Conservation (phyloP, 2,329 filamentous ascomycete species). For the Pseudocercospora fijiensis region DNA sequence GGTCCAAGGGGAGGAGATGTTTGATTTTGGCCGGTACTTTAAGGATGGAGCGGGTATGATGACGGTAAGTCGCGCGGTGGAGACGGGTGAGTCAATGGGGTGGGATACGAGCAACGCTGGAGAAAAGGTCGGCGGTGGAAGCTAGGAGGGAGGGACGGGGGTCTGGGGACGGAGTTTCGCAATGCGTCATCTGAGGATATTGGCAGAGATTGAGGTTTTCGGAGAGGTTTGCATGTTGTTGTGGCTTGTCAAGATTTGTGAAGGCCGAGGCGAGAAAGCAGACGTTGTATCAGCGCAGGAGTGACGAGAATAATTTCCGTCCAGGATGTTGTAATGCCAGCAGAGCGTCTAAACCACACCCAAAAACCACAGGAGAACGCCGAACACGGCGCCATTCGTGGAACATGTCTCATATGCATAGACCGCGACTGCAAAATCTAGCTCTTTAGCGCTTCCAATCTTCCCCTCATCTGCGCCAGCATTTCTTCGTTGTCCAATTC, state of each 20-base stretch:
- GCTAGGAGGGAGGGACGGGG: background rate
- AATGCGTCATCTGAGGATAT: background rate
- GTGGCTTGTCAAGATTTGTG: background rate
- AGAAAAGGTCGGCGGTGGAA: background rate
- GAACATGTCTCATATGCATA: background rate
- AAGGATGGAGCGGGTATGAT: background rate
- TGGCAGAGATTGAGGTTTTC: background rate
- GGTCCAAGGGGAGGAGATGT: background rate
- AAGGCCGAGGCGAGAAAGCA: background rate
- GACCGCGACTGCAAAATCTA: constrained; percentile 40
- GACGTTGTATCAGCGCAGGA: background rate
- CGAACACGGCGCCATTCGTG: background rate
- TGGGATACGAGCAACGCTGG: background rate
- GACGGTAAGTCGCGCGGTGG: no score
- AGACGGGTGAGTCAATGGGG: background rate
- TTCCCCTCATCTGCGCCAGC: constrained; percentile 89
- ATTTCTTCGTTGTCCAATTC: constrained; percentile 86
- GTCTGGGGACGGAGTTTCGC: background rate
- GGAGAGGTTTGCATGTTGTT: background rate
- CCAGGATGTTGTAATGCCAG: background rate
- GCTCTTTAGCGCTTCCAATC: constrained; percentile 87
- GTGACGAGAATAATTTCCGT: background rate
- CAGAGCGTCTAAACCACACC: background rate
- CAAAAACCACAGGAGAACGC: background rate
- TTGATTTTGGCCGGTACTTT: constrained; percentile 1